phyloP scores from a whole-genome alignment of 2,329 filamentous ascomycete genomes.

The Diaporthe eres region DNA sequence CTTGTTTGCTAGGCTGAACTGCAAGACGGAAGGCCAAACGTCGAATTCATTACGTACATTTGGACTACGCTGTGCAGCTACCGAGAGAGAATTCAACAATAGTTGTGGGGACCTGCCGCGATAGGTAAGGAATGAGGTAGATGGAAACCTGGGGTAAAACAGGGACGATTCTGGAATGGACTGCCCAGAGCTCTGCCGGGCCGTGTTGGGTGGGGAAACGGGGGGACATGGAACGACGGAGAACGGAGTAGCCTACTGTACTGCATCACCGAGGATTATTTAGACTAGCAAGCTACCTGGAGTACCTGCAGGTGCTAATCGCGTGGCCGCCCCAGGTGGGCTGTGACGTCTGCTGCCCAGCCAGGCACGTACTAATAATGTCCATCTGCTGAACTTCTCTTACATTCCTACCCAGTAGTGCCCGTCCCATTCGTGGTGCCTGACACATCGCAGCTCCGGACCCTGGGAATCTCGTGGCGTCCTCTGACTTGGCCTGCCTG shows the following conservation, averaged over 20 bases:
- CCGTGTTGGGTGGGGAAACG: background rate
- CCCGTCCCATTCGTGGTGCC: constrained; percentile 2
- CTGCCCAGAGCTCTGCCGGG: constrained; percentile 6
- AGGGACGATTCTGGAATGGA: constrained; percentile 12
- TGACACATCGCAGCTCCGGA: constrained; percentile 14
- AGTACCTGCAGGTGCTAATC: background rate
- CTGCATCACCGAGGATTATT: background rate
- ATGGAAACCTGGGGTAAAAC: constrained; percentile 24
- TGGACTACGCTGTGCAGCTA: background rate
- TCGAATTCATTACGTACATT: constrained; percentile 4
- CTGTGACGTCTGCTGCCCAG: constrained; percentile 26
- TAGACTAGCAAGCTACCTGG: background rate
- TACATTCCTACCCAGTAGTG: constrained; percentile 6
- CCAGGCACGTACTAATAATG: constrained; percentile 14
- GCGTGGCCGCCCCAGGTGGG: constrained; percentile 25
- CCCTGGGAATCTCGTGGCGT: constrained; percentile 48
- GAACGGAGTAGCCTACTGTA: background rate
- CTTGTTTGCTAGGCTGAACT: background rate
- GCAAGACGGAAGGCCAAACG: background rate
- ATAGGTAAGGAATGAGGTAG: background rate
- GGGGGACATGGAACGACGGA: background rate
- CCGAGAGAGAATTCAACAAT: background rate
- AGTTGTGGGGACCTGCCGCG: constrained; percentile 14
- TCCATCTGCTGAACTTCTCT: constrained; percentile 16
- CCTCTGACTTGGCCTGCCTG: constrained; percentile 43